Evolutionary conservation across 164 flowering plant genomes (phyloP).

Genomic region (Vitis cinerea): DNA sequence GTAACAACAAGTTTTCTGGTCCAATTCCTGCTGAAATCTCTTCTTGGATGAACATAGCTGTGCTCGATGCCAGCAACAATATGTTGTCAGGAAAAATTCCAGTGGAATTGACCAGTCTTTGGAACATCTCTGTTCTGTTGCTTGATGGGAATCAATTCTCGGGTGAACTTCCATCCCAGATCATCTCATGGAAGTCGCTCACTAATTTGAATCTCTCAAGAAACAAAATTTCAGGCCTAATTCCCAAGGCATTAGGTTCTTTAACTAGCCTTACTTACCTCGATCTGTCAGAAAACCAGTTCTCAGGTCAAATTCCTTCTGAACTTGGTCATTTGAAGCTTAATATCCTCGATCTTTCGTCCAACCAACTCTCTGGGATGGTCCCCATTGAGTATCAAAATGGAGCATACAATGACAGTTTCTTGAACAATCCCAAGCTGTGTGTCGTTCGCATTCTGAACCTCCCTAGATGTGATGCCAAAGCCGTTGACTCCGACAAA

Average conservation of each 20-base stretch:
- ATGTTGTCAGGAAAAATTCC: slow-evolving; percentile 51
- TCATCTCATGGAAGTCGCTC: slow-evolving; percentile 54
- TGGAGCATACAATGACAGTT: slow-evolving; percentile 53
- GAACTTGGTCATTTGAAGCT: slow-evolving; percentile 40
- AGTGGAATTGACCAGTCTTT: slow-evolving; percentile 37
- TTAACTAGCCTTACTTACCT: slow-evolving; percentile 44
- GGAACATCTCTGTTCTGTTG: slow-evolving; percentile 27
- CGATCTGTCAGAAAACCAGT: slow-evolving; percentile 60
- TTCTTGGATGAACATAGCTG: slow-evolving; percentile 10
- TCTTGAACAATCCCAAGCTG: slow-evolving; percentile 62
- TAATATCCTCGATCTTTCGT: slow-evolving; percentile 58
- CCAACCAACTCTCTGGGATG: slow-evolving; percentile 58
- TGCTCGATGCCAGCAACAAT: slow-evolving; percentile 59
- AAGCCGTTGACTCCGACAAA: slow-evolving; percentile 9
- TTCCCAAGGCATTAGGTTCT: slow-evolving; percentile 46
- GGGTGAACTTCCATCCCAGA: slow-evolving; percentile 54
- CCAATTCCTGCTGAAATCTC: slow-evolving; percentile 34
- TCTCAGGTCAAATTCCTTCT: slow-evolving; percentile 69
- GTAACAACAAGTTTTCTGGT: slow-evolving; percentile 60
- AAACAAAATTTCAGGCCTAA: slow-evolving; percentile 59
- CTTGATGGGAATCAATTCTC: slow-evolving; percentile 66
- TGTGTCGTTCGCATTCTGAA: slow-evolving; percentile 36
- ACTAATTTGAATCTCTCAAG: slow-evolving; percentile 41
- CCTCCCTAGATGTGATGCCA: slow-evolving; percentile 29
- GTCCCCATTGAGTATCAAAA: slow-evolving; percentile 57